Base-by-base conservation (phyloP, 176 grass and related monocot species). In the Dendrocalamus sinicus region DNA sequence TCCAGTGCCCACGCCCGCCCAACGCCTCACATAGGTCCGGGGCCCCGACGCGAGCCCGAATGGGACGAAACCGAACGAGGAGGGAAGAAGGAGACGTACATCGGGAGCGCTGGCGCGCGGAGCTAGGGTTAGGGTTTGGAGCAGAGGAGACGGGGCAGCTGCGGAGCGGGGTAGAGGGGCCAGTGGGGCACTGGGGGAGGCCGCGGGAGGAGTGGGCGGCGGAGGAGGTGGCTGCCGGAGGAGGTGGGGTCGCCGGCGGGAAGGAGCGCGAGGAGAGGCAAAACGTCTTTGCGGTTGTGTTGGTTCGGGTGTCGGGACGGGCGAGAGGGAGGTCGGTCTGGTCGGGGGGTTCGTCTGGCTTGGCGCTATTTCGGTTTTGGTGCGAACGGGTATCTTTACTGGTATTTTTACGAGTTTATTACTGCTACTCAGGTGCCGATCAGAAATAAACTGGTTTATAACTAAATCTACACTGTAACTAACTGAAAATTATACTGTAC, bases 81-180 rank as follows among this genome's bases (percentile, higher is more conserved):
- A 57, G 19, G n/a, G 46, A n/a, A 28, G 47, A 22, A 19, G 55
- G 67, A 46, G 61, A 73, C 79, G 74, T 69, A 90, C 84, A 84
- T 83, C 10, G 35, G 24, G 32, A 22, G 2, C 44, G 67, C 39
- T 40, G 37, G 84, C 66, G 24, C 44, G 16, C 43, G 28, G 74
- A 79, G 78, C 78, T 89, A 92, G 87, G 90, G 90, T 92, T 92
- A 92, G 90, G 90, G 90, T 92, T 92, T 74, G 79, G 61, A 28
- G 52, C 43, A 28, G 67, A 19, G 83, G 62, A 23, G 71, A 43
- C 9, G 37, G 39, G 22, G 55, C 57, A 20, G 67, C 40, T 22
- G 52, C 26, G 51, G 55, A 32, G 52, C 35, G 32, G 15, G 12
- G 12, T 3, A 4, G 23, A 4, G 54, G 32, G 68, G 68, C 17